These are phyloP conservation scores for Somion occarium DNA, from an alignment of 1,284 basidiomycete species.

Conservation along the genomic window DNA sequence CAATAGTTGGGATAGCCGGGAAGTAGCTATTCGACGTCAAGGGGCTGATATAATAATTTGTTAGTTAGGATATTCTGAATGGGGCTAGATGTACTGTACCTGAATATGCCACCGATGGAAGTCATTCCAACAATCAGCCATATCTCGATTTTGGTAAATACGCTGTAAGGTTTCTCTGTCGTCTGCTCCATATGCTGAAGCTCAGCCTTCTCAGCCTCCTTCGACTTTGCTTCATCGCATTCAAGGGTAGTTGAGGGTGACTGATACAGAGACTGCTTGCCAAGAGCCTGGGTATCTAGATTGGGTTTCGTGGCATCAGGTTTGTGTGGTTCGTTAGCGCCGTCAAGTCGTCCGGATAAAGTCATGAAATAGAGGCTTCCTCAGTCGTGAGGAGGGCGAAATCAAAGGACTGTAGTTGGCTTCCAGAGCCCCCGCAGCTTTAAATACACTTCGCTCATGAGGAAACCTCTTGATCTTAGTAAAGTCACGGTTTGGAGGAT, in stretches of 20 bases:
- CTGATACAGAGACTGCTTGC: neutral
- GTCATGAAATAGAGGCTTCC: too few species aligned
- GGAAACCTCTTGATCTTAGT: too few species aligned
- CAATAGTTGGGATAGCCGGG: slow-evolving; percentile 68
- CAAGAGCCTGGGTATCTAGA: neutral
- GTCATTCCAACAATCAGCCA: slow-evolving; percentile 61
- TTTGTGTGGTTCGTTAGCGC: neutral
- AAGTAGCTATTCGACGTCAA: slow-evolving; percentile 75
- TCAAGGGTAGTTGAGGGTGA: neutral
- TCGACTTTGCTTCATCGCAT: neutral
- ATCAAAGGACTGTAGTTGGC: too few species aligned
- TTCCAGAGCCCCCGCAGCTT: too few species aligned
- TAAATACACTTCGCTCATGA: too few species aligned
- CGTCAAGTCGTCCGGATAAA: too few species aligned
- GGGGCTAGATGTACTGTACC: slow-evolving; percentile 35
- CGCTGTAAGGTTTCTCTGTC: slow-evolving; percentile 42
- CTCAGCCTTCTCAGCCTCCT: neutral
- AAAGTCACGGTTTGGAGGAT: neutral
- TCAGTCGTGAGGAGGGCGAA: too few species aligned
- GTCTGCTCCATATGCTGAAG: slow-evolving; percentile 1
- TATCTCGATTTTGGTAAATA: slow-evolving; percentile 56
- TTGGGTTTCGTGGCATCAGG: neutral
- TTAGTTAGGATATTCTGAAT: neutral
- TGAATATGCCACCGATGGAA: slow-evolving; percentile 57
- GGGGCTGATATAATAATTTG: slow-evolving; percentile 38